Conservation (phyloP, 257 asterid genomes). For the Craterostigma plantagineum region DNA sequence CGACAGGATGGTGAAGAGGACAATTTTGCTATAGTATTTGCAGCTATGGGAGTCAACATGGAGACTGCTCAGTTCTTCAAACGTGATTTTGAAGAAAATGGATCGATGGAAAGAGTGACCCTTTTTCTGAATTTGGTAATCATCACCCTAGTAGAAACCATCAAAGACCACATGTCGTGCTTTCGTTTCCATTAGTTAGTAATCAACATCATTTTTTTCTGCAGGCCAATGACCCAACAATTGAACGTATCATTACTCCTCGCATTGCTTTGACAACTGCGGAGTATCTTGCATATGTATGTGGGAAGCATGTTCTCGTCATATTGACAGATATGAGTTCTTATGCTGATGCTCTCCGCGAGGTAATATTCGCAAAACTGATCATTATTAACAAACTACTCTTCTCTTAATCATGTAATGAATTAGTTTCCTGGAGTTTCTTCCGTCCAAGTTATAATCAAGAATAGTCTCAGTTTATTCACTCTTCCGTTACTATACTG, state of each 20-base stretch:
- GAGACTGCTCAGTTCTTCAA: slow-evolving; percentile 84
- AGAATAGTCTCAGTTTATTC: too few species aligned
- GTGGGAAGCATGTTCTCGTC: slow-evolving; percentile 82
- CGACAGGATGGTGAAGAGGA: slow-evolving; percentile 55
- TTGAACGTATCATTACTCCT: slow-evolving; percentile 70
- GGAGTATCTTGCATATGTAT: slow-evolving; percentile 61
- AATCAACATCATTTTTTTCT: neutral
- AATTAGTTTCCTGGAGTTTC: too few species aligned
- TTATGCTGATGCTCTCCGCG: slow-evolving; percentile 82
- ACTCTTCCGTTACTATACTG: too few species aligned
- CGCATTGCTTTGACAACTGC: slow-evolving; percentile 77
- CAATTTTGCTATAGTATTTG: slow-evolving; percentile 91
- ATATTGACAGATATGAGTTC: slow-evolving; percentile 82
- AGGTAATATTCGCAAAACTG: slow-evolving; percentile 19
- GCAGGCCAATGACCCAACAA: slow-evolving; percentile 83
- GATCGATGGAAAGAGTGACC: slow-evolving; percentile 97
- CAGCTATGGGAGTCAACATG: slow-evolving; percentile 97
- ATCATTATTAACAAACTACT: too few species aligned
- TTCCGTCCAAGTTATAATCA: too few species aligned
- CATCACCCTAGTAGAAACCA: neutral
- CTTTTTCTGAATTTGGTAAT: slow-evolving; percentile 74
- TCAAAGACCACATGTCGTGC: too few species aligned
- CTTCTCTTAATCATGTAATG: too few species aligned
- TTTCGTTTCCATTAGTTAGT: too few species aligned
- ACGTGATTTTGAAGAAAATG: slow-evolving; percentile 93